Conservation (phyloP, 2,329 filamentous ascomycete species). For the Fusarium subglutinans region DNA sequence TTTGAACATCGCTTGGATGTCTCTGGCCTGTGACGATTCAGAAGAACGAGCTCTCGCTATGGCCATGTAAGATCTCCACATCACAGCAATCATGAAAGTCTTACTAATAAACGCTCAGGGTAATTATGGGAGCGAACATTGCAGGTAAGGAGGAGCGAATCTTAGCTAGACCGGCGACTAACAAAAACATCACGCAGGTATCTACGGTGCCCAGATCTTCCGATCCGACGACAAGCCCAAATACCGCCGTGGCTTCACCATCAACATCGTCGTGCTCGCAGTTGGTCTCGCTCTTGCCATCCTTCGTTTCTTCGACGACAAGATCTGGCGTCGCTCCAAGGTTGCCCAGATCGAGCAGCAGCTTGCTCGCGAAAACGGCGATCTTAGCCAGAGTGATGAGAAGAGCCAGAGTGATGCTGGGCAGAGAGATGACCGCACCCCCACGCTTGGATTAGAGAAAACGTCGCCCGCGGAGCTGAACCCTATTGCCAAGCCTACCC, state of each 20-base stretch:
- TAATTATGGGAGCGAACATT: conserved; percentile 70
- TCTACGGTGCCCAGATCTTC: conserved; percentile 70
- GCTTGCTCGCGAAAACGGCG: conserved; percentile 8
- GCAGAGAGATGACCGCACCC: background rate
- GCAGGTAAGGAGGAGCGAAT: conserved; percentile 50
- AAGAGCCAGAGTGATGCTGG: background rate
- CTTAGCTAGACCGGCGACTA: background rate
- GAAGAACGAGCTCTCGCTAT: conserved; percentile 68
- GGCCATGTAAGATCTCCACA: conserved; percentile 56
- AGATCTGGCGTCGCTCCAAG: conserved; percentile 29
- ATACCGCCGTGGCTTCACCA: conserved; percentile 61
- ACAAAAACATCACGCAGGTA: conserved; percentile 53
- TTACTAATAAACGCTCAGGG: conserved; percentile 35
- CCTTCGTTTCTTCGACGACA: conserved; percentile 56
- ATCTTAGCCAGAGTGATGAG: conserved; percentile 6
- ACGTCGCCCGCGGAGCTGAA: conserved; percentile 3
- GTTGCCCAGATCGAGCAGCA: conserved; percentile 9
- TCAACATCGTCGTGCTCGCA: conserved; percentile 55
- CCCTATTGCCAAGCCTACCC: background rate
- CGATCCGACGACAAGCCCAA: conserved; percentile 59
- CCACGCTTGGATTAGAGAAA: conserved; percentile 1
- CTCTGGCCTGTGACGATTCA: conserved; percentile 63
- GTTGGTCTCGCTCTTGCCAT: conserved; percentile 54
- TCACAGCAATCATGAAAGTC: too few species aligned
- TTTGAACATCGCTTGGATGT: conserved; percentile 69